Evolutionary conservation across 2,329 filamentous ascomycete species (phyloP), one percentile per base, ranked within the genome.

Genomic region (Epicoccum sorghinum): DNA sequence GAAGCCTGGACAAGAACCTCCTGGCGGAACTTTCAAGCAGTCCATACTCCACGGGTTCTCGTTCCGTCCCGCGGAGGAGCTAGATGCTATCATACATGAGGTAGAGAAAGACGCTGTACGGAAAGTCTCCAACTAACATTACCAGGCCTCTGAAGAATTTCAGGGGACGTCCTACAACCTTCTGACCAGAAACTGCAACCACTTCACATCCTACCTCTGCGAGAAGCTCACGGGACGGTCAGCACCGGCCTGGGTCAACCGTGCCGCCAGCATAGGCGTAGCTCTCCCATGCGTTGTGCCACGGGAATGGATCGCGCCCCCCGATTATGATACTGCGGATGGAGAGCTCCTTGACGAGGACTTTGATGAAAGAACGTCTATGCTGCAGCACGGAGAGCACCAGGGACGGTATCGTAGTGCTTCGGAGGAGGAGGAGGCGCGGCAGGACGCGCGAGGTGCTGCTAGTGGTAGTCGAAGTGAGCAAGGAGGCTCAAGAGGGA

Each of bases 121-220:
- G 25, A 8, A 27, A 27, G 25, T 6, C 27, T 29, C 1, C 35
- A 40, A 37, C 61, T 70, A 54, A 68, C 58, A 7, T n/a, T 9
- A 5, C 8, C 52, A 77, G 71, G 88, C 87, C 10, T 90, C 88
- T 1, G 83, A 88, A 37, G 82, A 87, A 62, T 96, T 95, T 66
- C 82, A 86, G 52, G 91, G 91, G 23, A 86, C 86, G 0, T 83
- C 83, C 12, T 95, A 96, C 75, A 93, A 95, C 67, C 83, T 96
- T 12, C 81, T 96, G 39, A 91, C 87, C 18, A 86, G 86, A 64
- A 96, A 96, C 74, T 96, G 91, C 82, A 96, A 96, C 72, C 91
- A 96, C 72, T 96, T 96, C 72, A 93, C 90, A 2, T 86, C 86
- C 18, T 86, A 89, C 65, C 82, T 96, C 14, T 92, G 89, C 74